phyloP scores from a whole-genome alignment of 2,329 filamentous ascomycete genomes.

The Epichloe hybrida region DNA sequence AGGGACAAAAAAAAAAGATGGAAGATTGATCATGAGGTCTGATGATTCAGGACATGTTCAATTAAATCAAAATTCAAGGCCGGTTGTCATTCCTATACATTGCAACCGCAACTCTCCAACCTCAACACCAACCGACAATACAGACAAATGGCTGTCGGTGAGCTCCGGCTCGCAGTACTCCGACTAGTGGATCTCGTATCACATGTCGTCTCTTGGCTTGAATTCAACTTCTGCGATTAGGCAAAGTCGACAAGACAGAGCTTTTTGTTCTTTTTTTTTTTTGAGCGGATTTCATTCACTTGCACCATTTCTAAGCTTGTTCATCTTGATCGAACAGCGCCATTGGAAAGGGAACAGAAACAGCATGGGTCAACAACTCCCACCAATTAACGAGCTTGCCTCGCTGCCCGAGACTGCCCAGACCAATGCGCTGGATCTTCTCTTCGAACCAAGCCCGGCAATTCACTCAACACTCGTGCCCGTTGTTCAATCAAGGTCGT shows the following conservation, averaged over 20 bases:
- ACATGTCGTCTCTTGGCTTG: background rate
- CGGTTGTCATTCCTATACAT: background rate
- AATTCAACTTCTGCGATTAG: background rate
- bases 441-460: slow-evolving; percentile 71
- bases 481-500: slow-evolving; percentile 41
- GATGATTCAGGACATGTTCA: no score
- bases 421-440: slow-evolving; percentile 51
- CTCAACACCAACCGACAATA: no score
- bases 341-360: background rate
- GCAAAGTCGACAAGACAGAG: background rate
- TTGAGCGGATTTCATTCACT: no score
- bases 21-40: no score
- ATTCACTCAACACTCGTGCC: slow-evolving; percentile 62
- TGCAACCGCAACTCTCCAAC: background rate
- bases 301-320: background rate
- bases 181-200: background rate
- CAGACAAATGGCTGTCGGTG: background rate
- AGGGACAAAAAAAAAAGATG: background rate
- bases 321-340: background rate
- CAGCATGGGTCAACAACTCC: slow-evolving; percentile 28
- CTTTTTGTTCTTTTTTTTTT: no score
- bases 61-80: no score
- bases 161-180: background rate
- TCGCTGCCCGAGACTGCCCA: slow-evolving; percentile 41
- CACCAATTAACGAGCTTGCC: slow-evolving; percentile 41